phyloP scores from a whole-genome alignment of 495 filamentous ascomycete genomes.

The Talaromyces liani region DNA sequence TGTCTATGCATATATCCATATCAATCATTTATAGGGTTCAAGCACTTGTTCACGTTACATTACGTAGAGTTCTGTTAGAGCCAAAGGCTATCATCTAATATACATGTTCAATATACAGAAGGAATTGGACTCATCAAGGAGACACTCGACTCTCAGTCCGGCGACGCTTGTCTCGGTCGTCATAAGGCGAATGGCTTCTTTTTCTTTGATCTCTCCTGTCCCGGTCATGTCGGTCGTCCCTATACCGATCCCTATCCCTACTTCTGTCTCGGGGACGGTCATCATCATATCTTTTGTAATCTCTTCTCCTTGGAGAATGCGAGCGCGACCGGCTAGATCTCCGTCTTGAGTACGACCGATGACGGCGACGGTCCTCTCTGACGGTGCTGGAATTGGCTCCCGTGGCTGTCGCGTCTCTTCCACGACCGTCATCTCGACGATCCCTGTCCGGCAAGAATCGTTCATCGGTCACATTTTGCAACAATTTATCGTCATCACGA shows the following conservation, averaged over 20 bases:
- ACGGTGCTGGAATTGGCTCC: constrained; percentile 45
- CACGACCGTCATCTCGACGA: constrained; percentile 28
- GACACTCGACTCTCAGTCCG: constrained; percentile 39
- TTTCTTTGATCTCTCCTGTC: constrained; percentile 42
- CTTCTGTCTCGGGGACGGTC: constrained; percentile 21
- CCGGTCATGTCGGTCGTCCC: constrained; percentile 31
- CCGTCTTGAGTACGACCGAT: constrained; percentile 15
- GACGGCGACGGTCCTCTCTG: constrained; percentile 24
- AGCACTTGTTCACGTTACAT: background rate
- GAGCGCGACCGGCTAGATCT: constrained; percentile 20
- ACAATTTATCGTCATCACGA: constrained; percentile 29
- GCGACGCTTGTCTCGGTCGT: constrained; percentile 61
- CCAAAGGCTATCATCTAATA: background rate
- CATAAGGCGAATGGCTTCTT: constrained; percentile 55
- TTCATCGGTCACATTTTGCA: constrained; percentile 51
- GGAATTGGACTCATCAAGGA: background rate
- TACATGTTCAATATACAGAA: background rate
- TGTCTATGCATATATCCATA: background rate
- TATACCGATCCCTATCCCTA: constrained; percentile 36
- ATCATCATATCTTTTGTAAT: constrained; percentile 20
- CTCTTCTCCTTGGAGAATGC: constrained; percentile 26
- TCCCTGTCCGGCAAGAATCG: constrained; percentile 58
- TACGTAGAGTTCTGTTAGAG: background rate
- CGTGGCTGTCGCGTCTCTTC: constrained; percentile 24
- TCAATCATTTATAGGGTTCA: background rate